A percentile compares a stretch with the other conserved stretches of the same genome.
phyloP scores from a whole-genome alignment of 139 green algal genomes.

The Tetradesmus lagerheimii region DNA sequence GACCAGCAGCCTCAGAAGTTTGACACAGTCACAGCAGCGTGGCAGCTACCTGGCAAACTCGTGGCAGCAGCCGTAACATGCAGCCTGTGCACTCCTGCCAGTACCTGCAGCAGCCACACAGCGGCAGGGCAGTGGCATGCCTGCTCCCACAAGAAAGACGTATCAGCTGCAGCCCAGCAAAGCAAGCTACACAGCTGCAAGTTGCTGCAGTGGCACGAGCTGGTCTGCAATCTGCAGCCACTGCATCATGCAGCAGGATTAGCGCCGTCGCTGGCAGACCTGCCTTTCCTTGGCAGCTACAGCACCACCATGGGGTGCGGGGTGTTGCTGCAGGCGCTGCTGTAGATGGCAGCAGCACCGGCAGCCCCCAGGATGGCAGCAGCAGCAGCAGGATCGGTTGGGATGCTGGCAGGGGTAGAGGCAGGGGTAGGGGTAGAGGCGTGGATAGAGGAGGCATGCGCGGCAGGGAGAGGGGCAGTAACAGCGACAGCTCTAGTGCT shows the following conservation, averaged over 20 bases:
- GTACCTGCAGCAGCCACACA: slow-evolving; percentile 7
- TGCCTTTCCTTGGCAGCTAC: neutral
- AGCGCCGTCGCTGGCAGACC: neutral
- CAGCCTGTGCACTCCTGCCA: neutral
- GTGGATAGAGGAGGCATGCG: neutral
- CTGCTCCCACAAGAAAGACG: neutral
- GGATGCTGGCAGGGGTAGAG: neutral
- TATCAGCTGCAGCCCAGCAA: neutral
- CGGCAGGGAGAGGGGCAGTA: neutral
- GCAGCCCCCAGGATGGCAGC: neutral
- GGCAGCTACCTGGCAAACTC: too few relatives aligned
- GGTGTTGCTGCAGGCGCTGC: neutral
- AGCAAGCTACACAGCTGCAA: neutral
- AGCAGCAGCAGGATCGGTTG: neutral
- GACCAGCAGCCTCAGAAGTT: too few relatives aligned
- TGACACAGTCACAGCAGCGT: too few relatives aligned
- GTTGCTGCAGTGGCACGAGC: neutral
- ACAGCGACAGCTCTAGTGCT: neutral
- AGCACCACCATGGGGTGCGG: neutral
- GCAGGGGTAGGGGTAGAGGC: neutral
- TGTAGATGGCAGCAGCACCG: slow-evolving; percentile 3
- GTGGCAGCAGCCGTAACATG: neutral
- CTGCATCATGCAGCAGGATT: neutral
- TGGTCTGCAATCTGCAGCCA: neutral
- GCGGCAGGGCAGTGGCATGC: neutral